Base-by-base conservation (phyloP, 169 alveolate genomes). In the Eimeria necatrix region DNA sequence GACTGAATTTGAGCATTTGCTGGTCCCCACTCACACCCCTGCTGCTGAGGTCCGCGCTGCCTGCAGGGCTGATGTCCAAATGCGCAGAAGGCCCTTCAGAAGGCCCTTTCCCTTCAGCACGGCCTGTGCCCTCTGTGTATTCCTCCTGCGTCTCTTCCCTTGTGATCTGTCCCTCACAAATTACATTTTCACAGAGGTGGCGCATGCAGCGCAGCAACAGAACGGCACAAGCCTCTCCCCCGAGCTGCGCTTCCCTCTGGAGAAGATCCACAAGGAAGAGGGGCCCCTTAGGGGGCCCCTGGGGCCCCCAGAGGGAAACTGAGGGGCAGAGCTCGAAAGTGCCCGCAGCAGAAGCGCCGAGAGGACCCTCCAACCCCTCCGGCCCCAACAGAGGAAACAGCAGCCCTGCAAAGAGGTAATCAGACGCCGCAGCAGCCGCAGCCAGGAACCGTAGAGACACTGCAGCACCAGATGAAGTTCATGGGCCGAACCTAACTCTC, bases 171-270 rank as follows among this genome's bases (percentile, higher is more conserved):
- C 68, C 64, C 64, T 78, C 87, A 78, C 87, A 78, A 7, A 78
- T 32, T 48, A 18, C 32, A 12, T 51, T 48, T 12, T 41, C 87
- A 49, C 56, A 41, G 68, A 16, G 61, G 61, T 78, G 87, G 4
- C 87, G 18, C 20, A 41, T 48, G 59, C 87, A 78, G 41, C 87
- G 64, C 61, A 88, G 68, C 70, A 88, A 76, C 51, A 88, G 74
- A 10, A 53, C 64, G 14, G 94, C 94, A 24, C 52, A 26, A 32
- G 94, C 94, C 74, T 88, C 94, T 9, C 87, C 94, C 22, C 53
- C 94, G 32, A 41, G 70, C 18, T 70, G 85, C 64, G 80, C 48
- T 32, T 88, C 94, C 6, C 86, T 70, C 24, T 88, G 87, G 18
- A 88, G 74, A 16, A 88, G 20, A 20, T 88, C 94, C 52, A 32